These are phyloP conservation scores for Epichloe gansuensis DNA, from an alignment of 2,329 filamentous ascomycete species.

Conservation along the genomic window DNA sequence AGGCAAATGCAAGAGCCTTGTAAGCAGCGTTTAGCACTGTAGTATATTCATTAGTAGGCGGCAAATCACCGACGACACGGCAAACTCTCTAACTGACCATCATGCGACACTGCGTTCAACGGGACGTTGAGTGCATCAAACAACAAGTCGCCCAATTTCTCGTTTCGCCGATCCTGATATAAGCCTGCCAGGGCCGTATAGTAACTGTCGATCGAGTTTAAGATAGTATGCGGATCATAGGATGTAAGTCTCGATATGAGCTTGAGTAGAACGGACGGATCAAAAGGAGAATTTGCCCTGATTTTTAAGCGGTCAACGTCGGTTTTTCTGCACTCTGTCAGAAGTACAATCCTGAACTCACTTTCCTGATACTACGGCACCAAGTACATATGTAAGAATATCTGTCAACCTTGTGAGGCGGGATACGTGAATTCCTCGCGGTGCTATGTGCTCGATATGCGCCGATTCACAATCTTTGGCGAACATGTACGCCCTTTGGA, in stretches of 20 bases:
- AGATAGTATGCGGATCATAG: constrained; percentile 12
- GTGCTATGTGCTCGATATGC: constrained; percentile 24
- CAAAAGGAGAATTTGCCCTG: not conserved
- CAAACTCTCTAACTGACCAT: constrained; percentile 10
- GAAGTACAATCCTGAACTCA: constrained; percentile 9
- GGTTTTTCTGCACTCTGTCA: not conserved
- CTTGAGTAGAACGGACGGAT: constrained; percentile 20
- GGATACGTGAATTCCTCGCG: constrained; percentile 16
- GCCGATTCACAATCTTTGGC: constrained; percentile 28
- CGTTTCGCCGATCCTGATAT: constrained; percentile 16
- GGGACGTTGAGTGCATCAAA: constrained; percentile 19
- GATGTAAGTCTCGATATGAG: constrained; percentile 20
- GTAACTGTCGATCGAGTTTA: constrained; percentile 21
- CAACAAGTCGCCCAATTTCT: constrained; percentile 13
- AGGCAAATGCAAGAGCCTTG: constrained; percentile 24
- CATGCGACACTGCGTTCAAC: constrained; percentile 10
- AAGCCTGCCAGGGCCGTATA: constrained; percentile 28
- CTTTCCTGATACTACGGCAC: constrained; percentile 12
- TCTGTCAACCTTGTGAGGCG: constrained; percentile 24
- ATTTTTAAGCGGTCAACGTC: not conserved
- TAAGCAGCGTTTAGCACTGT: constrained; percentile 16
- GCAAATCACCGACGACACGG: not conserved
- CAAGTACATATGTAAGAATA: constrained; percentile 25
- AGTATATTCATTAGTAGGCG: not conserved
- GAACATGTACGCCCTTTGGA: constrained; percentile 34